Conservation (phyloP, 2,329 filamentous ascomycete genomes). For the Hymenoscyphus fraxineus region DNA sequence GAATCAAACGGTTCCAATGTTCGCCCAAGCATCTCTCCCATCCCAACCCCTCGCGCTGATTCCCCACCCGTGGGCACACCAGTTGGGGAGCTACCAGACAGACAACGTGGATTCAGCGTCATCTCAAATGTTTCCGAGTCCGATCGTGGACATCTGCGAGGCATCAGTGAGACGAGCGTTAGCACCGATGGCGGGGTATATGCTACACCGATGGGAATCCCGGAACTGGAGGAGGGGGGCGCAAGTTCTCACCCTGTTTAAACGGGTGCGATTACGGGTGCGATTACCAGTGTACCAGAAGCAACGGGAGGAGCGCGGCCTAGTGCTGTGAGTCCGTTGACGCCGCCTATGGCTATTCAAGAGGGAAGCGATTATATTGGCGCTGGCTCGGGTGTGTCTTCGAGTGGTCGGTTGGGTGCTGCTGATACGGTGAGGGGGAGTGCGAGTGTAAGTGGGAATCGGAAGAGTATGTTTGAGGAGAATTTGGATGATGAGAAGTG, state of each 20-base stretch:
- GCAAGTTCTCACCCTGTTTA: neutral
- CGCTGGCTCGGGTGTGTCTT: neutral
- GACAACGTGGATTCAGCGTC: slow-evolving; percentile 11
- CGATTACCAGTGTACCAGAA: neutral
- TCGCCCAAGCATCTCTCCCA: slow-evolving; percentile 16
- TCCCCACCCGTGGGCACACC: slow-evolving; percentile 17
- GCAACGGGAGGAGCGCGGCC: neutral
- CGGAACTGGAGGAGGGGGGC: neutral
- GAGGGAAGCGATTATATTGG: slow-evolving; percentile 23
- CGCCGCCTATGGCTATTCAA: slow-evolving; percentile 16
- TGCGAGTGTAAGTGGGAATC: slow-evolving; percentile 8
- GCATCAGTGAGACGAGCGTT: slow-evolving; percentile 28
- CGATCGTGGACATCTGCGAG: slow-evolving; percentile 26
- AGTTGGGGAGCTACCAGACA: slow-evolving; percentile 8
- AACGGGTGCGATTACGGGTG: neutral
- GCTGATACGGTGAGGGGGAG: neutral
- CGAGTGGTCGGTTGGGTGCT: neutral
- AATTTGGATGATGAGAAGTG: slow-evolving; percentile 23
- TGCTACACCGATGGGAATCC: slow-evolving; percentile 12
- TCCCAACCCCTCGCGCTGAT: slow-evolving; percentile 14
- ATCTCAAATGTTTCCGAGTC: slow-evolving; percentile 21
- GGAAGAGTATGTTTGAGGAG: slow-evolving; percentile 32
- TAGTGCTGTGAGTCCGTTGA: slow-evolving; percentile 23
- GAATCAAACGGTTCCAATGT: slow-evolving; percentile 6
- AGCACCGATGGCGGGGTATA: slow-evolving; percentile 21